Percentiles rank a stretch among this genome's conserved stretches.
Evolutionary conservation across 148 eudicot species (phyloP).

Genomic region (Chenopodium quinoa): DNA sequence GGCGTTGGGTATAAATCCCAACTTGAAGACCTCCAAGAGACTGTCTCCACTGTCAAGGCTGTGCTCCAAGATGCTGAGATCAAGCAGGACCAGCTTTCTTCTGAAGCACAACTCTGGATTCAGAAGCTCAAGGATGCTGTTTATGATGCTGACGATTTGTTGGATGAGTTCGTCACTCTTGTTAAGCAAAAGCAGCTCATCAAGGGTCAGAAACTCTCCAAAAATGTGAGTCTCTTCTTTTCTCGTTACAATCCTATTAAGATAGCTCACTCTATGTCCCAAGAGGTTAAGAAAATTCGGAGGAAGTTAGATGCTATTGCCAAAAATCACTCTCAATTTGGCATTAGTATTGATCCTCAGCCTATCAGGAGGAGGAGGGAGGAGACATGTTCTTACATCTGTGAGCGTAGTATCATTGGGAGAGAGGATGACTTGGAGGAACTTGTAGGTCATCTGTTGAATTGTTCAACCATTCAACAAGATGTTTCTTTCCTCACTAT

Average conservation of each 20-base stretch:
- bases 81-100: neutral
- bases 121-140: neutral
- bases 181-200: neutral
- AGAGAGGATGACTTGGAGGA: neutral
- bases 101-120: neutral
- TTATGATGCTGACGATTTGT: neutral
- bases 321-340: neutral
- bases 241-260: too few relatives aligned
- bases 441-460: neutral
- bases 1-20: neutral
- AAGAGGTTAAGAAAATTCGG: neutral
- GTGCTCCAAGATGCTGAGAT: neutral
- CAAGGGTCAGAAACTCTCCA: too few relatives aligned
- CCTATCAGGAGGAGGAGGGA: neutral
- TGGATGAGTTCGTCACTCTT: neutral
- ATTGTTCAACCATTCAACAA: neutral
- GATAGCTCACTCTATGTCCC: neutral
- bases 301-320: neutral
- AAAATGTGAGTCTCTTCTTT: too few relatives aligned
- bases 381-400: neutral
- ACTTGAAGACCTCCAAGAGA: neutral
- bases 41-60: neutral
- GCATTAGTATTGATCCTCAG: neutral
- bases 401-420: too few relatives aligned
- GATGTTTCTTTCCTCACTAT: neutral